Evolutionary conservation across 75 land plant species (phyloP).

Genomic region (Selaginella moellendorffii): DNA sequence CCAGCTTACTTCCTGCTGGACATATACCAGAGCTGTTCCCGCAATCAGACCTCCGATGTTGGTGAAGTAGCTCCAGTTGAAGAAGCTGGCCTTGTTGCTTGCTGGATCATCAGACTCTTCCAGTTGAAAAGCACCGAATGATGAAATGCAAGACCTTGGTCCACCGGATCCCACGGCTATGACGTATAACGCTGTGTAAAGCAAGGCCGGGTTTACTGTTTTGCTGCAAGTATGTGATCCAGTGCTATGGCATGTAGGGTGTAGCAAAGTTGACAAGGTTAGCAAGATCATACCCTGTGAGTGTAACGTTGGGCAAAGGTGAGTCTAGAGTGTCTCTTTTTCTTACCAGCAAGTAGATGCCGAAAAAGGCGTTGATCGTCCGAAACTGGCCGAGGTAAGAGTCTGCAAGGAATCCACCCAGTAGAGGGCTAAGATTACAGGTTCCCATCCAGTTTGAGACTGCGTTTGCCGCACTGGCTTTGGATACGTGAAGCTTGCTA

Average conservation of each 20-base stretch:
- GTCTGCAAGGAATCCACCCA: slow-evolving; percentile 64
- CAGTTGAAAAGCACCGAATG: slow-evolving; percentile 46
- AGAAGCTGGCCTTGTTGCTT: slow-evolving; percentile 41
- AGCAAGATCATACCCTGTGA: slow-evolving; percentile 20
- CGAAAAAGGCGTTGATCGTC: slow-evolving; percentile 35
- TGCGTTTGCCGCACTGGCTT: slow-evolving; percentile 45
- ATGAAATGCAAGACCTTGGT: neutral
- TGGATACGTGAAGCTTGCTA: slow-evolving; percentile 37
- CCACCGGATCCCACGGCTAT: neutral
- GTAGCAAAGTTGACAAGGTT: slow-evolving; percentile 10
- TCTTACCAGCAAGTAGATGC: slow-evolving; percentile 5
- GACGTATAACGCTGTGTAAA: neutral
- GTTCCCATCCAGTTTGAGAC: slow-evolving; percentile 72
- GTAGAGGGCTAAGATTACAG: slow-evolving; percentile 38
- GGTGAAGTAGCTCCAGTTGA: slow-evolving; percentile 70
- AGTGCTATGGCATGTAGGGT: slow-evolving; percentile 1
- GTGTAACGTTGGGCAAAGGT: no score
- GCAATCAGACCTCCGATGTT: no score
- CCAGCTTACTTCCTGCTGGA: no score
- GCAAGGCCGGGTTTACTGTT: neutral
- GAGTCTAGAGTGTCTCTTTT: neutral
- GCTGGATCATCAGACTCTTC: slow-evolving; percentile 37
- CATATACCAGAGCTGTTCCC: no score
- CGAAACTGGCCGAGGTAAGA: slow-evolving; percentile 50
- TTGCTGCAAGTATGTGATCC: no score